A percentile compares a stretch with the other conserved stretches of the same genome.
phyloP scores from a whole-genome alignment of 2,329 filamentous ascomycete genomes.

The Epicoccum sorghinum region DNA sequence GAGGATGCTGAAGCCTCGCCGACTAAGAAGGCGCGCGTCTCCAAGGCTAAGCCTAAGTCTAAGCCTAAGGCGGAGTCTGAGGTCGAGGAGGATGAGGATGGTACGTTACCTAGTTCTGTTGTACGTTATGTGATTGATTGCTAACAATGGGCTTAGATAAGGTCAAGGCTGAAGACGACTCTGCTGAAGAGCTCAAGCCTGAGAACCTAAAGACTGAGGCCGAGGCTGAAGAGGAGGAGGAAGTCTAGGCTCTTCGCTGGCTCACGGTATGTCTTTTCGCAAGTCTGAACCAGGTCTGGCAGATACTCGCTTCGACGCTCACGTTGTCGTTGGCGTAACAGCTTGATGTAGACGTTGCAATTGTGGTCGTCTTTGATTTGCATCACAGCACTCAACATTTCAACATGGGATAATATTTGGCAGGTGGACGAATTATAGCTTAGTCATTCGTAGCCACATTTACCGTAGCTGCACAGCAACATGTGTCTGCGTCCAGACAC shows the following conservation, averaged over 20 bases:
- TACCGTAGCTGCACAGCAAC: too few species aligned
- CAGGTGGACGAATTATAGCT: too few species aligned
- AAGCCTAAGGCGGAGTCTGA: constrained; percentile 36
- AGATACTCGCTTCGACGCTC: too few species aligned
- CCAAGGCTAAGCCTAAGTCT: constrained; percentile 25
- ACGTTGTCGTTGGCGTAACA: too few species aligned
- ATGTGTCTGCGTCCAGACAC: too few species aligned
- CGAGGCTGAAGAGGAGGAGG: constrained; percentile 12
- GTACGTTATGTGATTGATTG: not conserved
- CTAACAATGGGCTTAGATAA: constrained; percentile 4
- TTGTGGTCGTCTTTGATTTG: too few species aligned
- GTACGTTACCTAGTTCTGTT: constrained; percentile 14
- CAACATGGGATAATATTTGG: too few species aligned
- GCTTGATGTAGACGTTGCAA: too few species aligned
- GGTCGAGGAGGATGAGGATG: constrained; percentile 26
- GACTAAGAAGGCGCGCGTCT: constrained; percentile 40
- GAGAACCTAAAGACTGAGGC: not conserved
- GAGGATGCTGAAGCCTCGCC: constrained; percentile 34
- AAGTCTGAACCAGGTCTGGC: too few species aligned
- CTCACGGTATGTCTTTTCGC: not conserved
- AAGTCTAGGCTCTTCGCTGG: constrained; percentile 17
- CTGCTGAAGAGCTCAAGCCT: constrained; percentile 2
- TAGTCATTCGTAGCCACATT: too few species aligned
- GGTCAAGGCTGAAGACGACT: constrained; percentile 16
- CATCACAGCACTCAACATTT: too few species aligned